Evolutionary conservation across 495 filamentous ascomycete species (phyloP).

Genomic region (Hyaloscypha bicolor): DNA sequence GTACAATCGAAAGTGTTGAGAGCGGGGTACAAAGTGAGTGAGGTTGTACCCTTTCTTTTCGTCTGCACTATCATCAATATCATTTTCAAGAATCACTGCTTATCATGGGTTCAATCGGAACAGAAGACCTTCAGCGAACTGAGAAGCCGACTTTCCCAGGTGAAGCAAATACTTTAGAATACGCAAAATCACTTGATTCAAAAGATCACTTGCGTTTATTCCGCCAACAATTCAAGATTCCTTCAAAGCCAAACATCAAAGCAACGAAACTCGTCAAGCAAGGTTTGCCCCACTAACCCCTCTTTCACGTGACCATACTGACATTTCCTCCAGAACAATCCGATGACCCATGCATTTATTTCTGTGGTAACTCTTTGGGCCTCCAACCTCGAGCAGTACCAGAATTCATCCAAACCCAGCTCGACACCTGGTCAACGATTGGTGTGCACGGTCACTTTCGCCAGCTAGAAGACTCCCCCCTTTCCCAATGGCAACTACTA

Average conservation of each 20-base stretch:
- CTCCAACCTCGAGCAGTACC: slow-evolving; percentile 77
- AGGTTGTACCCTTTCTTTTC: slow-evolving; percentile 1
- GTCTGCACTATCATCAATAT: background rate
- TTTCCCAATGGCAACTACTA: slow-evolving; percentile 45
- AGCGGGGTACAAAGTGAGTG: slow-evolving; percentile 21
- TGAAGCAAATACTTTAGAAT: slow-evolving; percentile 41
- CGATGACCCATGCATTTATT: slow-evolving; percentile 67
- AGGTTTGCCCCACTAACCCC: slow-evolving; percentile 17
- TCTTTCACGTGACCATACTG: slow-evolving; percentile 39
- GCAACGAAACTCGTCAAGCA: slow-evolving; percentile 56
- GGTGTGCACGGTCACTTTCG: slow-evolving; percentile 92
- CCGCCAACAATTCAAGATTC: slow-evolving; percentile 80
- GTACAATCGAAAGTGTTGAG: background rate
- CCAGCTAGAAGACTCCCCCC: slow-evolving; percentile 67
- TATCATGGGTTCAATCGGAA: slow-evolving; percentile 26
- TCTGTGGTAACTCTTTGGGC: slow-evolving; percentile 94
- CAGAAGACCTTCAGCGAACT: slow-evolving; percentile 11
- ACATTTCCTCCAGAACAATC: slow-evolving; percentile 29
- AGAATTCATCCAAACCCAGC: slow-evolving; percentile 71
- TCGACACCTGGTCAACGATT: slow-evolving; percentile 86
- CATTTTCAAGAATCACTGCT: background rate
- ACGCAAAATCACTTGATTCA: slow-evolving; percentile 66
- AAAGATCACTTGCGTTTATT: slow-evolving; percentile 68
- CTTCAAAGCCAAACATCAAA: slow-evolving; percentile 76
- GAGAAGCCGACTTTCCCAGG: slow-evolving; percentile 26